Evolutionary conservation across 2,329 filamentous ascomycete species (phyloP).

Genomic region (Mollisiaceae sp.): DNA sequence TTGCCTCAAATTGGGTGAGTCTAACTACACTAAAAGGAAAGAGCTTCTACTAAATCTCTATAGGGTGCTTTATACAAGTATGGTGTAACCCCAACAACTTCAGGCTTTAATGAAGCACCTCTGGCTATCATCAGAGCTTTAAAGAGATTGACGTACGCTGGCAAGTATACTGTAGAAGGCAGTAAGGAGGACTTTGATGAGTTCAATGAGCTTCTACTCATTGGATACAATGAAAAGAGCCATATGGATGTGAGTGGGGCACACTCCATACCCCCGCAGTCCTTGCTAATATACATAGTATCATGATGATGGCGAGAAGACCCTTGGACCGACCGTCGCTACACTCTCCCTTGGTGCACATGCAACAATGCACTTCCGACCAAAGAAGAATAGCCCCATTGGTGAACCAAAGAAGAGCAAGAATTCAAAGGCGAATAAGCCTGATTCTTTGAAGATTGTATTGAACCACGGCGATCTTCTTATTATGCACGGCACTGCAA

Average conservation of each 20-base stretch:
- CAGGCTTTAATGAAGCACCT: conserved; percentile 55
- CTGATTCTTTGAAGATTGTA: conserved; percentile 45
- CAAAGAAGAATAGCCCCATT: conserved; percentile 50
- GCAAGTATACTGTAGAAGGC: conserved; percentile 46
- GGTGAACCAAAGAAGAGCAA: conserved; percentile 15
- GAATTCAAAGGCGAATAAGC: conserved; percentile 43
- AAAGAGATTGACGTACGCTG: conserved; percentile 61
- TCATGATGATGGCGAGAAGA: conserved; percentile 70
- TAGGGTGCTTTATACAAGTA: conserved; percentile 71
- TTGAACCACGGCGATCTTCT: conserved; percentile 68
- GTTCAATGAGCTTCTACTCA: conserved; percentile 68
- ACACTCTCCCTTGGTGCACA: conserved; percentile 64
- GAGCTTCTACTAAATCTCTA: conserved; percentile 22
- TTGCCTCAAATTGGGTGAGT: conserved; percentile 57
- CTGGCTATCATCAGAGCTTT: conserved; percentile 55
- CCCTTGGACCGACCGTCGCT: conserved; percentile 66
- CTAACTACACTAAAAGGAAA: too few species aligned
- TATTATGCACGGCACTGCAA: conserved; percentile 63
- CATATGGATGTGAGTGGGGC: conserved; percentile 56
- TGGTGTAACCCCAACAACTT: conserved; percentile 58
- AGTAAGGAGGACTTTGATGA: conserved; percentile 40
- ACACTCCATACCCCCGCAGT: not conserved
- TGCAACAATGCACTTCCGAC: conserved; percentile 61
- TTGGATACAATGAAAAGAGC: conserved; percentile 66
- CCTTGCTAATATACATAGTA: conserved; percentile 48